Evolutionary conservation across 352 stramenopile species (phyloP), one percentile per base, ranked within the genome.

Genomic region (Achlya hypogyna): DNA sequence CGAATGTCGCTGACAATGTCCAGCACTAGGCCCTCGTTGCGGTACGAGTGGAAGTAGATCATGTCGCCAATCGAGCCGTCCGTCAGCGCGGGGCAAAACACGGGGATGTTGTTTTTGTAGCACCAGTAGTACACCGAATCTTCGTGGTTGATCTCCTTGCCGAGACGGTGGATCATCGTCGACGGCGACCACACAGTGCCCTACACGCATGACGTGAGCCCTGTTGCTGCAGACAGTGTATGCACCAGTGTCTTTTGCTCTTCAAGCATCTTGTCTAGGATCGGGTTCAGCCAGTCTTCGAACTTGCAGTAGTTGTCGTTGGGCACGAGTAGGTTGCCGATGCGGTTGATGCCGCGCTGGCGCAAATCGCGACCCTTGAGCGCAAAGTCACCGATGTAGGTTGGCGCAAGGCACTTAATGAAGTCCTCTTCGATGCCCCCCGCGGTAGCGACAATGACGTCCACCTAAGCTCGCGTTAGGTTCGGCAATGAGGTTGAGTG

Each of bases 1-100:
- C 96, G 93, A 71, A 99, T 99, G 74, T 99, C 97, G 54, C 93
- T 87, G 20, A 87, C 90, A 66, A 99, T 98, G 72, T 99, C 98
- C 10, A 99, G 71, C 9, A 99, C 74, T 53, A 99, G 96, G 3
- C 97, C 98, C 45, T 93, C 86, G 23, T 97, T 89, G 73, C 98
- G 98, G 85, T 99, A 99, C 63, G 93, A 98, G 77, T 99, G 96
- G 74, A 99, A 99, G 84, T 99, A 99, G n/a, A 99, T 91, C 98
- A 99, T 99, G 74, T 99, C 98, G 38, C 98, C 98, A 63, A 99
- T 95, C 45, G 89, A 98, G 51, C 98, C 98, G 78, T 99, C 98
- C 34, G 98, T 99, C 43, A 99, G 78, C 16, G 97, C 96, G 0
- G 98, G 98, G 73, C 96, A 99, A 75, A 99, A 99, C 6, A 99